Conservation (phyloP, 306 rosid genomes). For the Rubus idaeus region DNA sequence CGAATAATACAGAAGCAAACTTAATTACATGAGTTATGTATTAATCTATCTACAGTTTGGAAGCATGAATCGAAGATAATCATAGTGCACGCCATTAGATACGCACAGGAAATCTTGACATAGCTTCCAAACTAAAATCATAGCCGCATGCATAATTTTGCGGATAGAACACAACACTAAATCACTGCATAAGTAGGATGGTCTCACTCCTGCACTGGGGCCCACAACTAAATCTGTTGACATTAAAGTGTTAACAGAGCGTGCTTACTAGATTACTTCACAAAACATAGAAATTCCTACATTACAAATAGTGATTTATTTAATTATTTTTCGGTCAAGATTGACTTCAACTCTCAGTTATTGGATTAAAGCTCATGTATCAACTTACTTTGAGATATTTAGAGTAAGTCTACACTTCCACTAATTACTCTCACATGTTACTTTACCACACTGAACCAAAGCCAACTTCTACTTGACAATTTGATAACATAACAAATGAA, state of each 20-base stretch:
- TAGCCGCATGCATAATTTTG: background rate
- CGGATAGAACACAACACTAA: background rate
- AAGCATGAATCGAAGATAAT: background rate
- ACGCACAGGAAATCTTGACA: background rate
- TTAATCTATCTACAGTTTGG: conserved; percentile 2
- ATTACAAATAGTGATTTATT: background rate
- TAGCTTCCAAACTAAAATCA: background rate
- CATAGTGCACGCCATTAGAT: background rate
- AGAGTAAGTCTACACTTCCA: too few species aligned
- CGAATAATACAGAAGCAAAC: background rate
- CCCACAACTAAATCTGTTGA: too few species aligned
- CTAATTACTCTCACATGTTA: too few species aligned
- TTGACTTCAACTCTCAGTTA: background rate
- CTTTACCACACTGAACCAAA: background rate
- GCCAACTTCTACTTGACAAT: background rate
- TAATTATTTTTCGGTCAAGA: background rate
- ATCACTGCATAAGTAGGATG: background rate
- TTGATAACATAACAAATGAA: background rate
- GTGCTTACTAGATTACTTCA: background rate
- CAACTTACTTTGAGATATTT: too few species aligned
- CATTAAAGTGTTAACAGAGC: too few species aligned
- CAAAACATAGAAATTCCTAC: background rate
- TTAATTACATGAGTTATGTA: background rate
- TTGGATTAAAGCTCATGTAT: background rate
- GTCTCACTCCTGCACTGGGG: too few species aligned